Conservation (phyloP, 495 filamentous ascomycete genomes). For the Aspergillus indologenus region DNA sequence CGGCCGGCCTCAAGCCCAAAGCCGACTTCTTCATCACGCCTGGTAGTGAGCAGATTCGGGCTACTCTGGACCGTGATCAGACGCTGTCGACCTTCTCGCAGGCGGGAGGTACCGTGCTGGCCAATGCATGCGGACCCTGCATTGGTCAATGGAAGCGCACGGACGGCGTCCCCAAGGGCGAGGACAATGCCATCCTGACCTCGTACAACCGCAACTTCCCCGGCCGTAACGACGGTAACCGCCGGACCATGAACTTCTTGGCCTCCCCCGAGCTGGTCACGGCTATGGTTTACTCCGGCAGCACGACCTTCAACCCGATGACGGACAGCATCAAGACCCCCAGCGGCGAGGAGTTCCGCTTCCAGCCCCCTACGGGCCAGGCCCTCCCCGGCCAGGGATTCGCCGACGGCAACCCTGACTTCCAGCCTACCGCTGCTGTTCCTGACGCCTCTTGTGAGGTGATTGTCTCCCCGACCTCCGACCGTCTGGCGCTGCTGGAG, state of each 20-base stretch:
- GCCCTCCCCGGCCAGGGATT: slow-evolving; percentile 78
- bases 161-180: slow-evolving; percentile 76
- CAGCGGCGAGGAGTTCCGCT: slow-evolving; percentile 79
- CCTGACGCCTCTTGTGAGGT: slow-evolving; percentile 59
- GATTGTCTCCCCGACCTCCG: slow-evolving; percentile 76
- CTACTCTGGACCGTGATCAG: slow-evolving; percentile 81
- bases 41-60: slow-evolving; percentile 93
- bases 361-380: slow-evolving; percentile 73
- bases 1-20: slow-evolving; percentile 83
- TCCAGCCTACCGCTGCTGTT: slow-evolving; percentile 66
- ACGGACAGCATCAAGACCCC: slow-evolving; percentile 81
- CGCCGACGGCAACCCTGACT: slow-evolving; percentile 69
- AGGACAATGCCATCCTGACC: slow-evolving; percentile 90
- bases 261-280: slow-evolving; percentile 95
- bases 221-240: slow-evolving; percentile 94
- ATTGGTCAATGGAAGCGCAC: slow-evolving; percentile 97
- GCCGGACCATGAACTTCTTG: slow-evolving; percentile 96
- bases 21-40: slow-evolving; percentile 94
- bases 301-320: slow-evolving; percentile 93
- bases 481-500: slow-evolving; percentile 85
- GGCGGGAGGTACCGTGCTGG: slow-evolving; percentile 84
- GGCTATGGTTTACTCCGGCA: slow-evolving; percentile 88
- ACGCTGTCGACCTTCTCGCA: slow-evolving; percentile 82
- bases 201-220: slow-evolving; percentile 99
- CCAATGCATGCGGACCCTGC: slow-evolving; percentile 93